Conservation (phyloP, 805 yeast species). For the Ogataea corticis region DNA sequence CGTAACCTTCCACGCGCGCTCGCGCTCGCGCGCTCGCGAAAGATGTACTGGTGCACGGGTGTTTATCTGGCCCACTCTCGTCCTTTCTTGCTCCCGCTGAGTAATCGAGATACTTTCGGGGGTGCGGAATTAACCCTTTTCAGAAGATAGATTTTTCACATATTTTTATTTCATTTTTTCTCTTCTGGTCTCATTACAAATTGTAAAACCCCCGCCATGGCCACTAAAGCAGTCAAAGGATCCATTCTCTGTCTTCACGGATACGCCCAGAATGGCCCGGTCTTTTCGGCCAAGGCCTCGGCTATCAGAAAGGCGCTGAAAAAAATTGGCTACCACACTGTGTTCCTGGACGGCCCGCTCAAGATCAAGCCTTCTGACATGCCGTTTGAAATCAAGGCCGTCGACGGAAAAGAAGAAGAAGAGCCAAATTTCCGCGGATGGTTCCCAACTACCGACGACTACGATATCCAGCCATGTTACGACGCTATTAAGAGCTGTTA, state of each 20-base stretch:
- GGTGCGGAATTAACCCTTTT: constrained; percentile 6
- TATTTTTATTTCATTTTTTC: not conserved
- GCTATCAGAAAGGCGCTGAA: constrained; percentile 80
- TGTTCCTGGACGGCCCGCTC: constrained; percentile 80
- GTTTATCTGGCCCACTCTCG: constrained; percentile 1
- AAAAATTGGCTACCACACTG: constrained; percentile 62
- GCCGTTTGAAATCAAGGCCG: constrained; percentile 57
- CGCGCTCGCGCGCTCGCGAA: too few species aligned
- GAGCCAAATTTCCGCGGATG: constrained; percentile 54
- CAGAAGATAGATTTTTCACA: constrained; percentile 1
- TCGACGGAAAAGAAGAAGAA: constrained; percentile 14
- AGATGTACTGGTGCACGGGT: not conserved
- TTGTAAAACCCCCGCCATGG: constrained; percentile 18
- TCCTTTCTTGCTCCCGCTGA: constrained; percentile 3
- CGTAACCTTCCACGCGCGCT: too few species aligned
- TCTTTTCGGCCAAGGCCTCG: constrained; percentile 85
- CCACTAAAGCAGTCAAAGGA: constrained; percentile 32
- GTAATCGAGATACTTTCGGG: constrained; percentile 2
- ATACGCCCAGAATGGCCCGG: constrained; percentile 78
- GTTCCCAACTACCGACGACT: constrained; percentile 58
- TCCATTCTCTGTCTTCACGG: constrained; percentile 90
- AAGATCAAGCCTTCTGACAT: constrained; percentile 65
- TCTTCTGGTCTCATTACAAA: not conserved
- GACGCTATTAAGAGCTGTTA: constrained; percentile 49
- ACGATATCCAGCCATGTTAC: constrained; percentile 41